Evolutionary conservation across 495 filamentous ascomycete species (phyloP).

Genomic region (Penicillium maclennaniae): DNA sequence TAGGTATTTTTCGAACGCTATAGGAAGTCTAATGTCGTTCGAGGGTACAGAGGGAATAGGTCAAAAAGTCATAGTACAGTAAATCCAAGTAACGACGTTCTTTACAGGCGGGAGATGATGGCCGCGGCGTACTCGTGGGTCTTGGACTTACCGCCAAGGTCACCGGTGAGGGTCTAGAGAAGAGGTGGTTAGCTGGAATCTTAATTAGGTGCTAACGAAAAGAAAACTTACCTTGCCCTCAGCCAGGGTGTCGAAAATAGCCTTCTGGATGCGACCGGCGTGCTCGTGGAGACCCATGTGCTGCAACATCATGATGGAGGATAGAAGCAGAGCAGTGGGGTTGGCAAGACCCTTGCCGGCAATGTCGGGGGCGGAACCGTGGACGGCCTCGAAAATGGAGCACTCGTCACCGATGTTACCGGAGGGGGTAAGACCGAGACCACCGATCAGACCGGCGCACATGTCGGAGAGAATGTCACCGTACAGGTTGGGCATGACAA

Average conservation of each 20-base stretch:
- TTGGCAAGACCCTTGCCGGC: constrained; percentile 94
- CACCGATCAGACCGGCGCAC: constrained; percentile 97
- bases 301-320: constrained; percentile 97
- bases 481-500: constrained; percentile 99
- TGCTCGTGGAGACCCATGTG: constrained; percentile 91
- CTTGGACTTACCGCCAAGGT: constrained; percentile 91
- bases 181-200: constrained; percentile 12
- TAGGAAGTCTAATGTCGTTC: constrained; percentile 44
- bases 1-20: constrained; percentile 43
- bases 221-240: constrained; percentile 74
- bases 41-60: constrained; percentile 35
- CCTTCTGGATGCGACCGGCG: constrained; percentile 84
- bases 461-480: constrained; percentile 99
- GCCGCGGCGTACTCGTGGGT: constrained; percentile 87
- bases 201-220: not conserved
- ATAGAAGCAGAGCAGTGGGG: constrained; percentile 87
- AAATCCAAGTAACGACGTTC: constrained; percentile 21
- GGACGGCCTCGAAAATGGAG: constrained; percentile 99
- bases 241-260: constrained; percentile 87
- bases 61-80: constrained; percentile 40
- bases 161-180: constrained; percentile 72
- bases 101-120: constrained; percentile 81
- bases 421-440: constrained; percentile 92
- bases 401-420: constrained; percentile 99
- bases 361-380: constrained; percentile 96